Evolutionary conservation across 371 early-diverging fungal species (phyloP).

Genomic region (Mucor circinelloides): DNA sequence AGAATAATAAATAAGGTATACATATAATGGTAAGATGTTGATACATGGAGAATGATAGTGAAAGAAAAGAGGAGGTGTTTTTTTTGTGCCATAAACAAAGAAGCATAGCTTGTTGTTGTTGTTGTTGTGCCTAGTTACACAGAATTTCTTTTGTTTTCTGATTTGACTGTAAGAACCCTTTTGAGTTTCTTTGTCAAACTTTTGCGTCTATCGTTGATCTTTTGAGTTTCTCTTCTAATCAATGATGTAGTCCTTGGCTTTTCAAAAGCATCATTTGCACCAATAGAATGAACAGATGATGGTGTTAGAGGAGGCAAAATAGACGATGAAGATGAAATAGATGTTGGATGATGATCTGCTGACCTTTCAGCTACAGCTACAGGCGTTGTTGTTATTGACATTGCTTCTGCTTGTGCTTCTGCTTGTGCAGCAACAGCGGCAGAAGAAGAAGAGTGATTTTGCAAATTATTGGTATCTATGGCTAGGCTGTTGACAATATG

Average conservation of each 20-base stretch:
- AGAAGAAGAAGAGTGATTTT: neutral
- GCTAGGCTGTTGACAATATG: neutral
- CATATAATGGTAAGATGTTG: neutral
- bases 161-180: constrained; percentile 12
- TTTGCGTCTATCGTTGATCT: constrained; percentile 27
- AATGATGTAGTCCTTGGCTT: constrained; percentile 19
- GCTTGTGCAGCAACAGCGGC: neutral
- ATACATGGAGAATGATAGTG: constrained; percentile 2
- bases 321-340: constrained; percentile 13
- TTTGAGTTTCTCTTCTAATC: constrained; percentile 27
- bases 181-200: constrained; percentile 28
- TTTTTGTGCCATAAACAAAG: neutral
- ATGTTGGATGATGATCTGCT: constrained; percentile 2
- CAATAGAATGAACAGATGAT: neutral
- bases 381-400: neutral
- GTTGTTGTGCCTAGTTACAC: constrained; percentile 1
- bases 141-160: constrained; percentile 16
- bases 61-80: neutral
- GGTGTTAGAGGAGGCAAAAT: constrained; percentile 16
- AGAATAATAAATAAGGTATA: neutral
- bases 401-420: neutral
- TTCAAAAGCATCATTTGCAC: neutral
- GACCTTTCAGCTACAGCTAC: neutral
- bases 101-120: neutral
- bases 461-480: constrained; percentile 2